Evolutionary conservation across 2,329 filamentous ascomycete genomes (phyloP).

Genomic region (Talaromyces sp.): DNA sequence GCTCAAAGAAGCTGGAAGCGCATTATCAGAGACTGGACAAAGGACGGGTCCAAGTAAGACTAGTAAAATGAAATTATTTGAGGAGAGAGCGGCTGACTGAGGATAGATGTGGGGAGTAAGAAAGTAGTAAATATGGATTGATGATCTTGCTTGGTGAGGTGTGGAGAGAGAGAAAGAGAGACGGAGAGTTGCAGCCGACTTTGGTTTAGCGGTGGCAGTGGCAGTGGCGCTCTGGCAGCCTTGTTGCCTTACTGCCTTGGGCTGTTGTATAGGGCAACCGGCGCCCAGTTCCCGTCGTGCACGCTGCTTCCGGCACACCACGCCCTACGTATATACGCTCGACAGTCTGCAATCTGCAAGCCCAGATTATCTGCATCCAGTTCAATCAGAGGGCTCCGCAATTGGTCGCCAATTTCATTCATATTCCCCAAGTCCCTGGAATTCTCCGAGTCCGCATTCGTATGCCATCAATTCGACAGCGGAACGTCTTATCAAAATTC

Average conservation of each 20-base stretch:
- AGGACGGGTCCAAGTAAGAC: slow-evolving; percentile 1
- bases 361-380: not conserved
- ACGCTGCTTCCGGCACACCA: not conserved
- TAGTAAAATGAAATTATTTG: not conserved
- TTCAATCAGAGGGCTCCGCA: too few species aligned
- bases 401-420: too few species aligned
- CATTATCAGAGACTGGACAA: slow-evolving; percentile 3
- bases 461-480: not conserved
- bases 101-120: not conserved
- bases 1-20: slow-evolving; percentile 8
- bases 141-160: not conserved
- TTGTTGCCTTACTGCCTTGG: slow-evolving; percentile 16
- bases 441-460: not conserved
- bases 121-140: not conserved
- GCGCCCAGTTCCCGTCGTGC: slow-evolving; percentile 15
- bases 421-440: not conserved
- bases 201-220: slow-evolving; percentile 19
- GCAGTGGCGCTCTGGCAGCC: slow-evolving; percentile 5
- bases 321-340: not conserved
- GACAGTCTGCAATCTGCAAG: not conserved
- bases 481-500: not conserved
- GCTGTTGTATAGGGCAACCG: slow-evolving; percentile 30
- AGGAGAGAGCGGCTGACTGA: not conserved
- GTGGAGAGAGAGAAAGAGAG: not conserved
- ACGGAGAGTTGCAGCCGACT: not conserved